Percentiles rank a stretch among this genome's conserved stretches.
These are phyloP conservation scores for Volvariella volvacea DNA, from an alignment of 1,284 basidiomycete species.

Conservation along the genomic window DNA sequence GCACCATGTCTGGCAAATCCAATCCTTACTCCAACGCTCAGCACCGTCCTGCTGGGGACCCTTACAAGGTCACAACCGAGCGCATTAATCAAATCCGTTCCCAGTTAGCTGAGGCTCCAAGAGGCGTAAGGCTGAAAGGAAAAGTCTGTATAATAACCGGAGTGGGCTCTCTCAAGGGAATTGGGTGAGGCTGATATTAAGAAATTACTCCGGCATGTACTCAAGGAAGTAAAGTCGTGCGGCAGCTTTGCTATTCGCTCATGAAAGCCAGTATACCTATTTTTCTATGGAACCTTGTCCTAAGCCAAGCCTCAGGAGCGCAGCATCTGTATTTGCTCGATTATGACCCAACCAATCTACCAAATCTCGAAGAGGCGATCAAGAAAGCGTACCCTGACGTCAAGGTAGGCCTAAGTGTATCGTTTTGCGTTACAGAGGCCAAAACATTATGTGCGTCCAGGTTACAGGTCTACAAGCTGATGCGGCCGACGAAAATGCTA, in stretches of 20 bases:
- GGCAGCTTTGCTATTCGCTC: slow-evolving; percentile 68
- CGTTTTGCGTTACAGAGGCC: too few relatives aligned
- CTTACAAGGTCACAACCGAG: slow-evolving; percentile 48
- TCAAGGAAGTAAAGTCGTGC: slow-evolving; percentile 72
- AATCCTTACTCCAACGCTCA: slow-evolving; percentile 18
- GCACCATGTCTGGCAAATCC: slow-evolving; percentile 20
- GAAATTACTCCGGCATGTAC: too few relatives aligned
- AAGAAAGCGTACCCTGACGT: slow-evolving; percentile 68
- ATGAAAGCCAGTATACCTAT: slow-evolving; percentile 62
- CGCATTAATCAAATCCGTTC: slow-evolving; percentile 66
- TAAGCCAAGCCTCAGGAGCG: slow-evolving; percentile 49
- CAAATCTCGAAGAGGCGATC: slow-evolving; percentile 65
- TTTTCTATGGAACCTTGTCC: background rate
- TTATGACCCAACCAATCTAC: slow-evolving; percentile 65
- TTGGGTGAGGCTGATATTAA: slow-evolving; percentile 64
- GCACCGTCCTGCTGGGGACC: slow-evolving; percentile 32
- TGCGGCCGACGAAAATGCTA: slow-evolving; percentile 74
- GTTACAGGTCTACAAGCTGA: slow-evolving; percentile 72
- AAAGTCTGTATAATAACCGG: slow-evolving; percentile 94
- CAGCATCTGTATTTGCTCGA: slow-evolving; percentile 83
- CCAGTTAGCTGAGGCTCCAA: slow-evolving; percentile 55
- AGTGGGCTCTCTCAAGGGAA: slow-evolving; percentile 76
- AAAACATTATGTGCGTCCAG: slow-evolving; percentile 30
- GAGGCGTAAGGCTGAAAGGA: slow-evolving; percentile 55
- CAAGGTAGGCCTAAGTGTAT: slow-evolving; percentile 42